Conservation (phyloP, 208 protist genomes). For the Acanthamoeba castellanii region DNA sequence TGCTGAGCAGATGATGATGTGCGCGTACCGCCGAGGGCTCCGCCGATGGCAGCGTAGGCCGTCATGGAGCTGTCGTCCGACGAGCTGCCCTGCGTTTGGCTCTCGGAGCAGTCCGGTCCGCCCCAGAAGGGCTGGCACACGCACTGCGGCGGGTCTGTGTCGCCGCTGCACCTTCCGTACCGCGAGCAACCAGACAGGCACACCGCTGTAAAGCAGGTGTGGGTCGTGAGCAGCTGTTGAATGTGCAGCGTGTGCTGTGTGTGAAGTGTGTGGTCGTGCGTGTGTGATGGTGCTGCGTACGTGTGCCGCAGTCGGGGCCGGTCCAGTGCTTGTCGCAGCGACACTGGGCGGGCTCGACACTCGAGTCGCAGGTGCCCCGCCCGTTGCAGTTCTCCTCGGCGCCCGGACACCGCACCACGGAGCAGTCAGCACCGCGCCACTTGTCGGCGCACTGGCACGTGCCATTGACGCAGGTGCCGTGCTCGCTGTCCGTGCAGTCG, state of each 20-base stretch:
- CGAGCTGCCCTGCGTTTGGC: neutral
- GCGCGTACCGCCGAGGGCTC: neutral
- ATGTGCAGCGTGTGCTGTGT: neutral
- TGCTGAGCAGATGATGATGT: too few relatives aligned
- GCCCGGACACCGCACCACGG: neutral
- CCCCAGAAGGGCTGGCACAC: neutral
- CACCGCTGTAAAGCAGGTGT: neutral
- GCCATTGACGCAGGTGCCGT: conserved; percentile 18
- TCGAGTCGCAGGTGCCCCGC: neutral
- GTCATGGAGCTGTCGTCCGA: neutral
- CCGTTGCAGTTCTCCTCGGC: neutral
- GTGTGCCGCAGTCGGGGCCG: neutral
- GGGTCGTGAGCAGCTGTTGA: neutral
- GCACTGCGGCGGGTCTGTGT: neutral
- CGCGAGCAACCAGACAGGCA: neutral
- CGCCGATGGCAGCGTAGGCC: neutral
- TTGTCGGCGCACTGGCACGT: neutral
- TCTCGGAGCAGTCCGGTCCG: neutral
- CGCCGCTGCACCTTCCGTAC: neutral
- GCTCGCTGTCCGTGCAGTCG: neutral
- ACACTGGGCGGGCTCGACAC: neutral
- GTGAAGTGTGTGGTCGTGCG: neutral
- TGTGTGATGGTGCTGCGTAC: neutral
- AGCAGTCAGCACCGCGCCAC: neutral
- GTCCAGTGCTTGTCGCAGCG: neutral